Evolutionary conservation across 1,284 basidiomycete genomes (phyloP), one percentile per base, ranked within the genome.

Genomic region (Trametes versicolor): DNA sequence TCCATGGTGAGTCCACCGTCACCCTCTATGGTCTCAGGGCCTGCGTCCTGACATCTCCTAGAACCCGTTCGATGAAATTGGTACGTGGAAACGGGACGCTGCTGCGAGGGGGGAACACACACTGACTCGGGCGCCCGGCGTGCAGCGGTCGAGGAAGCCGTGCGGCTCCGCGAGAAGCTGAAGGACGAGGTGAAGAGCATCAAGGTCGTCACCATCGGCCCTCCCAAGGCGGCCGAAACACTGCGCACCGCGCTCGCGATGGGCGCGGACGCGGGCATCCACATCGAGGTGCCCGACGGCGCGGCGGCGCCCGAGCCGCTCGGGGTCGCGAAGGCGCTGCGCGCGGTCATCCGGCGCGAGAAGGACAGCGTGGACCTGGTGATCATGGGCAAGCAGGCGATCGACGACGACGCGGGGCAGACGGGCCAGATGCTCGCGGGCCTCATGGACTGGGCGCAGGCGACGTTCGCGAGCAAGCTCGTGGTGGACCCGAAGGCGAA

Each of bases 351-450:
- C 63, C 85, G 91, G 64, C 87, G 87, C 55, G 85, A 91, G 72
- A 83, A 89, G 70, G 85, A 86, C 55, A 82, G 84, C 39, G 84
- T 94, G 2, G 97, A 99, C 73, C 73, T 99, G 63, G 91, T 99
- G 60, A 96, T 99, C 68, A 86, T 98, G 81, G 97, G 98, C n/a
- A 99, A 99, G 81, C 97, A 99, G 80, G 93, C 97, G 13, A 99
- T 99, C 72, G 97, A 99, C 80, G 97, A 98, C 73, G 97, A 99
- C 78, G 87, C 94, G 4, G 94, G 95, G n/a, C 92, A 97, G 81
- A 99, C 97, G 9, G 97, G 97, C 1, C 97, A 98, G 77, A 99
- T 99, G 94, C 86, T 99, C 45, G 97, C 97, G 21, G 97, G 96
- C 2, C 82, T 99, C 73, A 80, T 98, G 72, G 90, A 91, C 53